Evolutionary conservation across 176 grass and related monocot species (phyloP), one percentile per base, ranked within the genome.

Genomic region (Melocanna baccifera): DNA sequence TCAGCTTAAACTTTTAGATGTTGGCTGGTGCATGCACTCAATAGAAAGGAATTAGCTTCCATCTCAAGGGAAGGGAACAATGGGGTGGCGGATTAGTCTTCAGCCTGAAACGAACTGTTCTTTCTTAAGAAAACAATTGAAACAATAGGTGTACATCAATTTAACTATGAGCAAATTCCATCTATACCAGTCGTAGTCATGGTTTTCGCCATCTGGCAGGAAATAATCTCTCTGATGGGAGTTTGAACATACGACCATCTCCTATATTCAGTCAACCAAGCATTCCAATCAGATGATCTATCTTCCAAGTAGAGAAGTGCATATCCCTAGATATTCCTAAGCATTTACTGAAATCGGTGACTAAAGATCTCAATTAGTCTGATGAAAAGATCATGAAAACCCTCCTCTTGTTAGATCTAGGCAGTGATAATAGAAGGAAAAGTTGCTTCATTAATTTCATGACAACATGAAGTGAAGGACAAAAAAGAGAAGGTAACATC

Each of bases 31-130:
- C 34, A 34, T 2, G 34, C 34, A 34, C 34, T 34, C 34, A 34
- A 34, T 34, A 34, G n/a, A n/a, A n/a, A n/a, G 62, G 63, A 84
- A 64, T 86, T 85, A 22, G 88, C 82, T 66, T 93, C 92, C 92
- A 94, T 94, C 73, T 94, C 89, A 37, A 94, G 89, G 51, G 89
- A 94, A 10, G 86, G 89, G 66, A 94, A 91, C n/a, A 94, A 51
- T 39, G 92, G 92, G 16, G 89, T 94, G 13, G 89, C 84, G 92
- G 92, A 63, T 89, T 89, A 89, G 86, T 91, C 67, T 91, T 94
- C 19, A 94, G 84, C 92, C 92, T 94, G 89, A 37, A 80, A 88
- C 75, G 51, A 74, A 73, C 18, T 52, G 29, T 4, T 55, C 2
- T 42, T 3, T 32, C 48, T 67, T 12, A 41, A 64, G 28, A 71